Evolutionary conservation across 2,329 filamentous ascomycete genomes (phyloP).

Genomic region (Fusarium sp.): DNA sequence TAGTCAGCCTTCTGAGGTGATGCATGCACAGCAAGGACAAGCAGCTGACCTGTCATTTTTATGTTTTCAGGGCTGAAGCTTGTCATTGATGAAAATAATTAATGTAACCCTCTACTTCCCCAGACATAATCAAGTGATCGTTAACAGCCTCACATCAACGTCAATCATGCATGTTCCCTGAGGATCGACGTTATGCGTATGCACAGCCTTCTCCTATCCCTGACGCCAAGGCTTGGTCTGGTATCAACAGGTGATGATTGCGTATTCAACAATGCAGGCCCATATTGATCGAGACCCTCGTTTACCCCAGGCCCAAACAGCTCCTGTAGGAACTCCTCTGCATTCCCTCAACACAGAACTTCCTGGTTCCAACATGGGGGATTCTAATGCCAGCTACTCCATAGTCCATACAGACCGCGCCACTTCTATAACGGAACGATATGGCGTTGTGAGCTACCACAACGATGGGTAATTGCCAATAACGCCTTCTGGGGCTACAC

Average conservation of each 20-base stretch:
- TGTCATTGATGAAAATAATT: conserved; percentile 11
- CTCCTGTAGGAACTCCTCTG: not conserved
- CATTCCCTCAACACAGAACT: not conserved
- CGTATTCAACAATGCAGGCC: conserved; percentile 1
- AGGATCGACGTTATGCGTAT: conserved; percentile 23
- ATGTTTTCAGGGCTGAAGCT: conserved; percentile 27
- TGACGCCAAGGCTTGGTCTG: conserved; percentile 22
- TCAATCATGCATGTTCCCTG: conserved; percentile 19
- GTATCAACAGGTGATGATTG: conserved; percentile 3
- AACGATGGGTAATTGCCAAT: conserved; percentile 18
- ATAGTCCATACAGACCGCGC: conserved; percentile 5
- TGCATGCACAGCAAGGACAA: conserved; percentile 30
- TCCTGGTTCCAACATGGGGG: conserved; percentile 14
- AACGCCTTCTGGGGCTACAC: conserved; percentile 10
- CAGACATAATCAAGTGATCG: conserved; percentile 24
- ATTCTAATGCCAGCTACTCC: not conserved
- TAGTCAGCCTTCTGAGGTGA: conserved; percentile 18
- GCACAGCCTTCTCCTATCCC: conserved; percentile 29
- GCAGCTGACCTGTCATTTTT: conserved; percentile 34
- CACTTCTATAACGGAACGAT: conserved; percentile 8
- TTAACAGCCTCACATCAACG: conserved; percentile 6
- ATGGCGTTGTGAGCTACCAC: conserved; percentile 17
- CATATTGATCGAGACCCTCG: conserved; percentile 21
- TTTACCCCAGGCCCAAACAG: conserved; percentile 4
- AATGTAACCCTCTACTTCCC: conserved; percentile 17